Base-by-base conservation (phyloP, 495 filamentous ascomycete species). In the Podospora sp. region DNA sequence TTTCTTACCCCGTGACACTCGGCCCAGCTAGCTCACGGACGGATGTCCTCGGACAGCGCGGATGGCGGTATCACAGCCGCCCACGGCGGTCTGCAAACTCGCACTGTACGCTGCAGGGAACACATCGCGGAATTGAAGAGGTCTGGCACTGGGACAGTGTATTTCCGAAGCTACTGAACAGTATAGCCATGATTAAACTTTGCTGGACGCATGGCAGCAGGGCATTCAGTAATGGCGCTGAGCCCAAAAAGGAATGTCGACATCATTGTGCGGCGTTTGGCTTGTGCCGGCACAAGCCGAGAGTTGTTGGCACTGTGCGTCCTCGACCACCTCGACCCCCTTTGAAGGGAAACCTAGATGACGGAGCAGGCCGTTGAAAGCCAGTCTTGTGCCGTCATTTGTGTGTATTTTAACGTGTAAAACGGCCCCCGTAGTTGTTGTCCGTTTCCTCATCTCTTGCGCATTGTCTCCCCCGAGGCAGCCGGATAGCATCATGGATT, bases 221-320 rank as follows among this genome's bases (percentile, higher is more conserved):
- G 4, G 12, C 24, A 46, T 62, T 36, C 20, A 62, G 60, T 2
- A 33, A 12, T 11, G 33, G 27, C 9, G 3, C 20, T 55, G 7
- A 27, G 22, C 62, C 67, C n/a, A 61, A 68, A 65, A 11, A 63
- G 66, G 65, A 69, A 62, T 65, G 58, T 70, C 68, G 71, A 73
- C 73, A 73, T 75, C 69, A 75, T 71, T 21, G 61, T 59, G 49
- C 0, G 24, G n/a, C 36, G 16, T 22, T 18, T 20, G 21, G 24
- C 36, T 71, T 75, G 56, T 68, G 73, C 73, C 73, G 73, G 26
- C 33, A 55, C 55, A 71, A 75, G 69, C 73, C 73, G 73, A 73
- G 63, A 46, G 22, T 5, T 50, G 27, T 27, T 29, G 40, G 35
- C 62, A 40, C 36, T 33, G 40, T 60, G 14, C 50, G 35, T 12